These are phyloP conservation scores for Phoma sp. DNA, from an alignment of 2,329 filamentous ascomycete genomes.

Conservation along the genomic window DNA sequence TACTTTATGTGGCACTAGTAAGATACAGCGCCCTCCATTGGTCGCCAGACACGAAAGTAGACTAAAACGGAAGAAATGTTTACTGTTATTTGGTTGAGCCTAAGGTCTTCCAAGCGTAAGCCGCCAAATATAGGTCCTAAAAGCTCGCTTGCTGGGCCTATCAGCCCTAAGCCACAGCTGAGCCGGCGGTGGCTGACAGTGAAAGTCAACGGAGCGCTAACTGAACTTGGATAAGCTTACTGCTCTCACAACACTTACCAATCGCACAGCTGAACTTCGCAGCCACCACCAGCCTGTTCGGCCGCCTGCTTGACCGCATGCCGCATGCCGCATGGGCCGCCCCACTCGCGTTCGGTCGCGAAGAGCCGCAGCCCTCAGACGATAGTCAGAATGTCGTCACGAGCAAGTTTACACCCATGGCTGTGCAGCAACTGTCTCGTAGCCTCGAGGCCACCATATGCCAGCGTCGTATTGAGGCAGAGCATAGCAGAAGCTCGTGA, in stretches of 20 bases:
- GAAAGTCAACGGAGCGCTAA: constrained; percentile 1
- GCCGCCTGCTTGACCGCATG: constrained; percentile 1
- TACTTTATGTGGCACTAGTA: background rate
- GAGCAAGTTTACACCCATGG: background rate
- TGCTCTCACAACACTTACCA: background rate
- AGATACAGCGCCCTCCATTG: background rate
- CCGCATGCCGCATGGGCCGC: background rate
- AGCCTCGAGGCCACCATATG: background rate
- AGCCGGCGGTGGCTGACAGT: background rate
- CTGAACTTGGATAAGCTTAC: constrained; percentile 1
- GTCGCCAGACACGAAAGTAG: background rate
- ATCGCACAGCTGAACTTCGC: constrained; percentile 6
- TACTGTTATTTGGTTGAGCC: background rate
- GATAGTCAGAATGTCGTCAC: background rate
- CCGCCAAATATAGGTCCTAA: constrained; percentile 5
- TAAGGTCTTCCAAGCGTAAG: background rate
- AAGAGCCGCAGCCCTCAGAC: background rate
- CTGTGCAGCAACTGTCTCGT: constrained; percentile 1
- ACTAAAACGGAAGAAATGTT: background rate
- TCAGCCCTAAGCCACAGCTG: constrained; percentile 2
- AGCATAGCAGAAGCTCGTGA: constrained; percentile 1
- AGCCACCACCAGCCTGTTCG: constrained; percentile 8
- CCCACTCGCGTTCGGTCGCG: constrained; percentile 1
- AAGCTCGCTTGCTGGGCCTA: background rate
- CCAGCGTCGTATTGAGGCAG: constrained; percentile 8